Evolutionary conservation across 352 stramenopile species (phyloP).

Genomic region (Globisporangium nodosum): DNA sequence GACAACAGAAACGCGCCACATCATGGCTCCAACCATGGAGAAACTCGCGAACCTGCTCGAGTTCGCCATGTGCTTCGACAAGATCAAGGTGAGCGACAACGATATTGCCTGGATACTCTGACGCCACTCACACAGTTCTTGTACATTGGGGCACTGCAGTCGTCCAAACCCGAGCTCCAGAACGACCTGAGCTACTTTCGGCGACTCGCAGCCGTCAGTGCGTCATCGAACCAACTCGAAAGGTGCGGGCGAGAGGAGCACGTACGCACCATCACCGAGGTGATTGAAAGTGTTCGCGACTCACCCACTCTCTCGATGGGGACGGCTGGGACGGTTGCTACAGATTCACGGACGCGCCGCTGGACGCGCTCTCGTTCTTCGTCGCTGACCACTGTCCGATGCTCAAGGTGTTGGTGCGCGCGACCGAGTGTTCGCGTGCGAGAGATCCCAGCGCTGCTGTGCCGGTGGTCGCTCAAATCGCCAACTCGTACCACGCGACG

Average conservation of each 20-base stretch:
- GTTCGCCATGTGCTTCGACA: constrained; percentile 51
- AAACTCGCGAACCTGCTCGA: constrained; percentile 51
- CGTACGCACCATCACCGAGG: background rate
- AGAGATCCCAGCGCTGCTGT: constrained; percentile 28
- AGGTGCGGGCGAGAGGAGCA: constrained; percentile 14
- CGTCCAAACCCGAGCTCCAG: constrained; percentile 44
- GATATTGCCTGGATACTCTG: background rate
- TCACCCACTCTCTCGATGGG: background rate
- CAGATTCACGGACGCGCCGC: constrained; percentile 31
- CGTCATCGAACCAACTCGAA: constrained; percentile 40
- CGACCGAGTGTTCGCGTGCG: constrained; percentile 28
- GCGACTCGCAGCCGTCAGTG: constrained; percentile 33
- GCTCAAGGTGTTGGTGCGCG: constrained; percentile 44
- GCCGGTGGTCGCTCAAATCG: constrained; percentile 30
- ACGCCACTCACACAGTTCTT: background rate
- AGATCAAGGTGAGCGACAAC: constrained; percentile 25
- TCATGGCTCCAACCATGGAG: constrained; percentile 30
- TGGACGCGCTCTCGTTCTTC: constrained; percentile 59
- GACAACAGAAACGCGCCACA: constrained; percentile 23
- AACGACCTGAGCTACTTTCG: constrained; percentile 64
- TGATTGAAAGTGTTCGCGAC: too few species aligned
- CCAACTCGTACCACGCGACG: constrained; percentile 39
- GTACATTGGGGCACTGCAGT: constrained; percentile 2
- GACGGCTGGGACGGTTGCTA: background rate
- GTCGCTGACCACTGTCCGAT: constrained; percentile 54